Conservation (phyloP, 495 filamentous ascomycete genomes). For the Penicillium salamii region DNA sequence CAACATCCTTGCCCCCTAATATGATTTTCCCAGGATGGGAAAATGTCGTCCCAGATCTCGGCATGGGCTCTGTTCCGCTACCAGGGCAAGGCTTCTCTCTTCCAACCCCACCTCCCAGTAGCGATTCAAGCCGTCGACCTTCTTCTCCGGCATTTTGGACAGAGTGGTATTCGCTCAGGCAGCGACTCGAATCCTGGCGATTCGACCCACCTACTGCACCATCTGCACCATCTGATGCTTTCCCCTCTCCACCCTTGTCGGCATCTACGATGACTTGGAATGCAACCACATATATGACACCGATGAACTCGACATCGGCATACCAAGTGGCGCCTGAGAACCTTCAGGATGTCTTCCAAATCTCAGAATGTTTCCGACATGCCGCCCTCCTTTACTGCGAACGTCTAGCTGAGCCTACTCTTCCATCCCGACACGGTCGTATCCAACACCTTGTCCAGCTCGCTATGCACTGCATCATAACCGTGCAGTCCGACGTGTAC, state of each 20-base stretch:
- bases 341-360: slow-evolving; percentile 56
- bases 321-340: slow-evolving; percentile 36
- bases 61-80: slow-evolving; percentile 2
- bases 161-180: slow-evolving; percentile 79
- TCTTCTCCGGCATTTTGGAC: slow-evolving; percentile 66
- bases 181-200: slow-evolving; percentile 76
- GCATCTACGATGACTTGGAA: slow-evolving; percentile 30
- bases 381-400: slow-evolving; percentile 88
- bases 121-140: slow-evolving; percentile 20
- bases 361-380: slow-evolving; percentile 86
- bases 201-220: slow-evolving; percentile 53
- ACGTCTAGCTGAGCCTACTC: slow-evolving; percentile 74
- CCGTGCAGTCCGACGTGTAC: slow-evolving; percentile 81
- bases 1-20: slow-evolving; percentile 37
- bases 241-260: slow-evolving; percentile 21
- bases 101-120: slow-evolving; percentile 27
- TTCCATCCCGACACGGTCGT: slow-evolving; percentile 71
- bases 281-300: slow-evolving; percentile 34
- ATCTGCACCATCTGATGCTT: slow-evolving; percentile 9
- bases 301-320: slow-evolving; percentile 26
- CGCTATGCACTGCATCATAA: slow-evolving; percentile 76
- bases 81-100: slow-evolving; percentile 26
- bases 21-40: slow-evolving; percentile 33
- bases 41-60: slow-evolving; percentile 6
- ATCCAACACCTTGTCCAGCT: slow-evolving; percentile 80